A percentile compares a stretch with the other conserved stretches of the same genome.
Evolutionary conservation across 1,284 basidiomycete species (phyloP).

Genomic region (Stygiomarasmius scandens): DNA sequence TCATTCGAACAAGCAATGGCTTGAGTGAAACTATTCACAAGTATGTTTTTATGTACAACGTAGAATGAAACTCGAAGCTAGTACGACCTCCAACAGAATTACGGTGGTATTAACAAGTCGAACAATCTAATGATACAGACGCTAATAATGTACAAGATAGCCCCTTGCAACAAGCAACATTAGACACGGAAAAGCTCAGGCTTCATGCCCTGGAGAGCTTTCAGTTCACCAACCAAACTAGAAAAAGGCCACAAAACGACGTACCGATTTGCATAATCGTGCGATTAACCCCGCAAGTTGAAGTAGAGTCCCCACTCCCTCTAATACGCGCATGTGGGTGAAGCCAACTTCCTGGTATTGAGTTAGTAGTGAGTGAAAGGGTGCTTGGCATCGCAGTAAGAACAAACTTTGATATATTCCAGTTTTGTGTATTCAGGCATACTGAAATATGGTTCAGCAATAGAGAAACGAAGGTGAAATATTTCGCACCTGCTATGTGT

Average conservation of each 20-base stretch:
- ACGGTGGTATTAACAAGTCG: neutral
- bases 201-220: conserved; percentile 53
- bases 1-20: neutral
- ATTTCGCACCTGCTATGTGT: conserved; percentile 82
- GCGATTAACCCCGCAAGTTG: conserved; percentile 91
- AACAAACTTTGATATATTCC: conserved; percentile 89
- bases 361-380: conserved; percentile 11
- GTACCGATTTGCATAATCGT: conserved; percentile 82
- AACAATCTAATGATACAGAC: neutral
- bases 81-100: too few relatives aligned
- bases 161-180: conserved; percentile 1
- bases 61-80: too few relatives aligned
- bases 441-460: conserved; percentile 39
- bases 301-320: conserved; percentile 94
- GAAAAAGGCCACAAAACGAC: conserved; percentile 26
- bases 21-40: too few relatives aligned
- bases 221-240: conserved; percentile 11
- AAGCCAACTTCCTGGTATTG: conserved; percentile 91
- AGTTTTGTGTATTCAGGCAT: conserved; percentile 92
- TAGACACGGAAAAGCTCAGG: conserved; percentile 51
- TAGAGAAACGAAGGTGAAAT: conserved; percentile 19
- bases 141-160: neutral
- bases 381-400: conserved; percentile 1
- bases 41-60: too few relatives aligned
- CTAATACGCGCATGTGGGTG: conserved; percentile 97